Base-by-base conservation (phyloP, 192 early-diverging fungal species). In the Coemansia sp. region DNA sequence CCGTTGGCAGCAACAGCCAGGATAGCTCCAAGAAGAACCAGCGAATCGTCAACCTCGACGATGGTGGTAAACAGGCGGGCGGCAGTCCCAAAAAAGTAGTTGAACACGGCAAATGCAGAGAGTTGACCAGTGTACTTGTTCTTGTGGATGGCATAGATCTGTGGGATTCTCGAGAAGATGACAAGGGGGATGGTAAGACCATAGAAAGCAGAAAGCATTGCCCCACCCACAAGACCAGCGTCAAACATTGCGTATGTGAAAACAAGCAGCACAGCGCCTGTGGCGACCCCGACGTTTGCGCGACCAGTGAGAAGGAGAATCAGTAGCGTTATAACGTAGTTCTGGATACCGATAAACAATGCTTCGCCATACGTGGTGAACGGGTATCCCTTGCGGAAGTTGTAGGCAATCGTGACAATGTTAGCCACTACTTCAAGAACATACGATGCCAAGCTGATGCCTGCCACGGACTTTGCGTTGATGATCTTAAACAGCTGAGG, bases 401-500 rank as follows among this genome's bases (percentile, higher is more conserved):
- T 96, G 83, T 97, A 99, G 8, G 92, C 89, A 22, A 96, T 74
- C 6, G 82, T 85, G 48, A 94, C 91, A 15, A 85, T 77, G 36
- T 87, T 89, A 34, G 93, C 87, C 25, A 88, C 53, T 13, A 94
- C 89, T 72, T 99, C 97, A 30, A 99, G 78, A 5, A 91, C 63
- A 61, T 92, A 91, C 6, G 88, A 86, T 13, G 82, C 68, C 58
- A 95, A 80, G 10, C 91, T 94, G 50, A 99, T 83, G 2, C 96
- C 96, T 50, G 84, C 79, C 14, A 87, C 88, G 29, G 90, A 91
- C 50, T 75, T 57, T 36, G 87, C 79, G 22, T 70, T 68, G 19
- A 92, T 50, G 50, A 98, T 96, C 61, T 96, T 99, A 69, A 93
- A 68, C 31, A 99, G 95, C 80, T 99, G 96, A 8, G 97, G 97